These are phyloP conservation scores for Tricholoma terreum DNA, from an alignment of 768 basidiomycete species.

Conservation along the genomic window DNA sequence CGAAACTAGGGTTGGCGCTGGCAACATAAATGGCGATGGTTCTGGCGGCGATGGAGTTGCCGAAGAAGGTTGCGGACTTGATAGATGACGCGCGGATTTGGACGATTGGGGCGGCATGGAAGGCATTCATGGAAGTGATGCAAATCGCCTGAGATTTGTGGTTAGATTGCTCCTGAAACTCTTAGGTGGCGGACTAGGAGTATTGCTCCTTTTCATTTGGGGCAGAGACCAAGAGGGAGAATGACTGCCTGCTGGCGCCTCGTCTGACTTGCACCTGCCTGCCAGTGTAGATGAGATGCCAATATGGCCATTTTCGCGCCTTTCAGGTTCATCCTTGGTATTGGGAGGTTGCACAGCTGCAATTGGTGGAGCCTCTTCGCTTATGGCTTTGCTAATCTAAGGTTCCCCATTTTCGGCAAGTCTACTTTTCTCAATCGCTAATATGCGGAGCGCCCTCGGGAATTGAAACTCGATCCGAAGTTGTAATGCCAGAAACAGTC, in stretches of 20 bases:
- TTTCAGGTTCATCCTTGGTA: slow-evolving; percentile 1
- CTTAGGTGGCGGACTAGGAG: no score
- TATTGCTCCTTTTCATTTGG: slow-evolving; percentile 13
- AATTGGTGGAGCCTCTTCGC: slow-evolving; percentile 32
- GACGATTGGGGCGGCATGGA: slow-evolving; percentile 48
- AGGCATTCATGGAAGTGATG: slow-evolving; percentile 65
- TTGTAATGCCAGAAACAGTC: slow-evolving; percentile 8
- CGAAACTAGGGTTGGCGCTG: not conserved
- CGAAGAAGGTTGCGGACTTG: no score
- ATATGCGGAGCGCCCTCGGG: not conserved
- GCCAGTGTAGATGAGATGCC: slow-evolving; percentile 5
- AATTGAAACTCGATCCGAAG: slow-evolving; percentile 8
- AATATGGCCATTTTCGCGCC: slow-evolving; percentile 10
- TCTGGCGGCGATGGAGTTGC: slow-evolving; percentile 36
- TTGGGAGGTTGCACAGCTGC: slow-evolving; percentile 32
- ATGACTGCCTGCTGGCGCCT: slow-evolving; percentile 4
- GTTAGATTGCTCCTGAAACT: slow-evolving; percentile 47
- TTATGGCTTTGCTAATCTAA: not conserved
- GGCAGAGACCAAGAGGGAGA: slow-evolving; percentile 16
- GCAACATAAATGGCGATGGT: not conserved
- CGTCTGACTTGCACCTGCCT: slow-evolving; percentile 18
- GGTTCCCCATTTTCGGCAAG: slow-evolving; percentile 2
- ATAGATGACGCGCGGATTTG: slow-evolving; percentile 24
- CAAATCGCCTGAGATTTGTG: slow-evolving; percentile 46
- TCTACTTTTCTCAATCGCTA: slow-evolving; percentile 1